A percentile compares a stretch with the other conserved stretches of the same genome.
phyloP scores from a whole-genome alignment of 2,329 filamentous ascomycete genomes.

The Alternaria gaisen region DNA sequence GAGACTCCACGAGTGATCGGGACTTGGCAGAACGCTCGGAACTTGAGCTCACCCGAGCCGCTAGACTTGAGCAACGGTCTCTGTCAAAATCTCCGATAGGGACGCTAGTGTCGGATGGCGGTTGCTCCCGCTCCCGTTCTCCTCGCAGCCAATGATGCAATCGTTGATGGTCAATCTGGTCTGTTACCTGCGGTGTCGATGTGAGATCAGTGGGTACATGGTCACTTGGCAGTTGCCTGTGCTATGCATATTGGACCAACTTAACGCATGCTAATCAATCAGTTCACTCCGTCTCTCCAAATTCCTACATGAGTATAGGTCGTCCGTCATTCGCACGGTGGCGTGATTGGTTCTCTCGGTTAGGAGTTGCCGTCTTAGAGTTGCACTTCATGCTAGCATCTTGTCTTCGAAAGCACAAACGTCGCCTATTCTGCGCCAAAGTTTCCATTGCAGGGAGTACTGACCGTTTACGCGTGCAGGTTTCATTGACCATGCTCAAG shows the following conservation, averaged over 20 bases:
- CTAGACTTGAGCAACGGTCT: background rate
- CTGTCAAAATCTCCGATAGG: background rate
- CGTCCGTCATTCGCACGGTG: background rate
- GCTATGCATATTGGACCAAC: background rate
- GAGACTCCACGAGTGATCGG: background rate
- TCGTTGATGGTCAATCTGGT: accelerated
- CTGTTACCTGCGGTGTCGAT: background rate
- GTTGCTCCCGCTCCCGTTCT: background rate
- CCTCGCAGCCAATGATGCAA: background rate
- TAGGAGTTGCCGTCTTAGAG: background rate
- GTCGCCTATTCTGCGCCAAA: background rate
- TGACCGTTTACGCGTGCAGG: background rate
- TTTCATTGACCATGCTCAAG: background rate
- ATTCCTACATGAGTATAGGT: background rate
- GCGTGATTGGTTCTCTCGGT: background rate
- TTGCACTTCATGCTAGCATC: background rate
- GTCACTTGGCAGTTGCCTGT: background rate
- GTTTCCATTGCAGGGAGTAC: background rate
- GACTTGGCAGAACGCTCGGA: background rate
- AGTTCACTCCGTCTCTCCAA: background rate
- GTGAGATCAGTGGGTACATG: background rate
- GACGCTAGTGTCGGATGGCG: constrained; percentile 34
- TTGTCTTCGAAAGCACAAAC: background rate
- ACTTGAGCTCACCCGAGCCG: constrained; percentile 1
- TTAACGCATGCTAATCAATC: background rate